These are phyloP conservation scores for Diaporthe longicolla DNA, from an alignment of 2,329 filamentous ascomycete genomes.

Conservation along the genomic window DNA sequence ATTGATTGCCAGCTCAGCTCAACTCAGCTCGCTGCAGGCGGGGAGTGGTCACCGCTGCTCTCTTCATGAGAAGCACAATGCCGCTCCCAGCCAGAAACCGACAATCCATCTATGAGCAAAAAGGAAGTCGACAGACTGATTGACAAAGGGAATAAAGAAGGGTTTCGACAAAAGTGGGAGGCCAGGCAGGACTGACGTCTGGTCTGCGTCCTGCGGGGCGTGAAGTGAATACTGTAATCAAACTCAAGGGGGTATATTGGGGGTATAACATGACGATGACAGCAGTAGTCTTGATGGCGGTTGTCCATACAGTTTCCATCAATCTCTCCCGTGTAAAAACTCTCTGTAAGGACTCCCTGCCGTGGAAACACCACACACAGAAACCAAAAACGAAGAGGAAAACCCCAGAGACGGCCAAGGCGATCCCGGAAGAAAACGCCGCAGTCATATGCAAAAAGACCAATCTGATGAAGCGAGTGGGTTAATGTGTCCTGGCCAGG, in stretches of 20 bases:
- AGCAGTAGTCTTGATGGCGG: conserved; percentile 14
- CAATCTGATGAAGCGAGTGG: conserved; percentile 28
- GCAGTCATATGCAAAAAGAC: conserved; percentile 36
- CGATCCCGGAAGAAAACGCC: conserved; percentile 24
- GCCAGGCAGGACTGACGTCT: background rate
- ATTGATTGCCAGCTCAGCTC: conserved; percentile 10
- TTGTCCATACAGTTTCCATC: conserved; percentile 27
- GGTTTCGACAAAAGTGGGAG: conserved; percentile 1
- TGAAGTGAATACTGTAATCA: conserved; percentile 17
- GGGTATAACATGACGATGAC: conserved; percentile 33
- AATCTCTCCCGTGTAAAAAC: conserved; percentile 28
- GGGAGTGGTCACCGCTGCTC: background rate
- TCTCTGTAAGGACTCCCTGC: conserved; percentile 22
- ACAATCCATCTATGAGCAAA: conserved; percentile 17
- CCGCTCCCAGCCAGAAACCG: background rate
- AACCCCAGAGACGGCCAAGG: background rate
- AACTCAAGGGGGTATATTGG: conserved; percentile 37
- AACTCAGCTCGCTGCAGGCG: conserved; percentile 15
- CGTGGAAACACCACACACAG: background rate
- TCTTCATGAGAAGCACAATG: conserved; percentile 35
- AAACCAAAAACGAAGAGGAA: background rate
- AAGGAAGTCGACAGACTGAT: background rate
- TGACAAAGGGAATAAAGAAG: background rate
- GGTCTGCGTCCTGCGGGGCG: background rate
- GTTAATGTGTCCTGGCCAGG: background rate